Evolutionary conservation across 129 eudicot genomes (phyloP).

Genomic region (Smallanthus sonchifolius): DNA sequence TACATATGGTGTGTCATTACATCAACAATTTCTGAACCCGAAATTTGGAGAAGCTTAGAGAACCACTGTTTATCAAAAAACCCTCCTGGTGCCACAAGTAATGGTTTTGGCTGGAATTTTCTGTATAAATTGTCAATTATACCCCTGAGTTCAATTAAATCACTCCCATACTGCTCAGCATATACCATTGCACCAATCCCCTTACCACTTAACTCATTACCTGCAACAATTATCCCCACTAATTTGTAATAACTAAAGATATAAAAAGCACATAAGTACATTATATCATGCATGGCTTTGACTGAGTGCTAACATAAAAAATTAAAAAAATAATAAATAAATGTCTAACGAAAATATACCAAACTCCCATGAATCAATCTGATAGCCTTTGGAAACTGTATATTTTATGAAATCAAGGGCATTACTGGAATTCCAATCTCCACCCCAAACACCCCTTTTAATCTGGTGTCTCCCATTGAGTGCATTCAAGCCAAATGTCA

Average conservation of each 20-base stretch:
- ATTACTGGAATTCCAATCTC: conserved; percentile 77
- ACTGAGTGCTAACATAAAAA: neutral
- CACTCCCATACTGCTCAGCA: conserved; percentile 71
- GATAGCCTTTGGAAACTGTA: conserved; percentile 79
- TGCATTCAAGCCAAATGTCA: conserved; percentile 90
- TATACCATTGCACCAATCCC: conserved; percentile 80
- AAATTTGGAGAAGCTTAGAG: conserved; percentile 57
- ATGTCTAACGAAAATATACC: conserved; percentile 45
- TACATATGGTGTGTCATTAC: conserved; percentile 82
- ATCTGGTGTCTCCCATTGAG: conserved; percentile 63
- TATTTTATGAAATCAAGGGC: conserved; percentile 69
- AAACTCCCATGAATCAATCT: conserved; percentile 87
- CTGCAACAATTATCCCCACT: conserved; percentile 33
- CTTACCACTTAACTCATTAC: conserved; percentile 88
- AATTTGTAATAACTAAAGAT: neutral
- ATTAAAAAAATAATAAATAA: conserved; percentile 1
- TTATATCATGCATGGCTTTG: neutral
- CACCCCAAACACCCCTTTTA: conserved; percentile 50
- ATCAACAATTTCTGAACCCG: conserved; percentile 61
- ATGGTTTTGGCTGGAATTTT: conserved; percentile 45
- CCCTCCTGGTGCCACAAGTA: conserved; percentile 87
- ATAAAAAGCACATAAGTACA: conserved; percentile 2
- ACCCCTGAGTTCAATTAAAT: conserved; percentile 47
- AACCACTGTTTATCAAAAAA: conserved; percentile 78
- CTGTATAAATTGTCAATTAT: conserved; percentile 51